phyloP scores from a whole-genome alignment of 169 alveolate genomes.

The Plasmodium fragile region DNA sequence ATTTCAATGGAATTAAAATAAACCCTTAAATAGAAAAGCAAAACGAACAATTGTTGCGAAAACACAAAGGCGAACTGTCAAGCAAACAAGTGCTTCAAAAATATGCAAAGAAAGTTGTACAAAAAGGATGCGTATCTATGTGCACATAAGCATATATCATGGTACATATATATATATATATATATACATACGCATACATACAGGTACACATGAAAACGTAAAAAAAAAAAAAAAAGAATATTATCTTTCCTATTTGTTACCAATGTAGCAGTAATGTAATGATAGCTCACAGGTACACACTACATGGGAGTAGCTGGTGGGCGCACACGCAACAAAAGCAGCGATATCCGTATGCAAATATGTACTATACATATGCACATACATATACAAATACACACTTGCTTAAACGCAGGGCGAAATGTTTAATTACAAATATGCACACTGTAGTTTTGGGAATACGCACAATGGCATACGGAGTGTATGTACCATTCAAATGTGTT shows the following conservation, averaged over 20 bases:
- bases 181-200: background rate
- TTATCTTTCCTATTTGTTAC: background rate
- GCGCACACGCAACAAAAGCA: background rate
- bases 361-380: slow-evolving; percentile 5
- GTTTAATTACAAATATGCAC: background rate
- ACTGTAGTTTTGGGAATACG: background rate
- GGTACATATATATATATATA: background rate
- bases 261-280: background rate
- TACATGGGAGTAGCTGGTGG: background rate
- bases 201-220: background rate
- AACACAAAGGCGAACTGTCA: background rate
- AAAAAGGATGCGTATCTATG: background rate
- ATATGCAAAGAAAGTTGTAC: background rate
- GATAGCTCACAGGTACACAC: background rate
- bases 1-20: background rate
- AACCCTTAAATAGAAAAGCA: background rate
- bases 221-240: background rate
- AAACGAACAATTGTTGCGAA: background rate
- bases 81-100: slow-evolving; percentile 4
- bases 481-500: background rate
- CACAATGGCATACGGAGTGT: background rate
- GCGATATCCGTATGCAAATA: background rate
- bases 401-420: background rate
- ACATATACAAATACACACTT: background rate
- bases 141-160: background rate